Evolutionary conservation across 257 asterid genomes (phyloP), one percentile per base, ranked within the genome.

Genomic region (Ocimum tenuiflorum): DNA sequence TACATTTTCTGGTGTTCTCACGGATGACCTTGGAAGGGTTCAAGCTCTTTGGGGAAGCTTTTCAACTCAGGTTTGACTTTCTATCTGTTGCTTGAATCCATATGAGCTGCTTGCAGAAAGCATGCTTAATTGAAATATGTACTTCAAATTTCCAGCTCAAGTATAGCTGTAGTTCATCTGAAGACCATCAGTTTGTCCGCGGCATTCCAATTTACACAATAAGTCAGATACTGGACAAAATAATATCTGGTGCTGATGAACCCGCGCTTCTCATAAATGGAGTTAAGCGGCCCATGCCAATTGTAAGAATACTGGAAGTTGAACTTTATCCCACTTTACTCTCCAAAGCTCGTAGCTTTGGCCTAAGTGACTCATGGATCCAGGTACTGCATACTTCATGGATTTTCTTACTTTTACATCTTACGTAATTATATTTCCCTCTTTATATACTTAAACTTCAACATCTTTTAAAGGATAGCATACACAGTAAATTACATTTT

Each of bases 281-380:
- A 67, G 74, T 86, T 71, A 87, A 78, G 79, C 80, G 88, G 81
- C 90, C 97, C 53, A 90, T 90, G 97, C 99, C 99, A 58, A 84
- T 74, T 67, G 78, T 86, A 31, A 81, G 97, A 75, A 85, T 88
- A 65, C 77, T 94, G 66, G 99, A 94, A 83, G 96, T 83, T 68
- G 97, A 94, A 74, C 89, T 94, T 78, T 90, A 90, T 74, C 99
- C 99, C 38, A 90, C 96, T 23, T 75, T 94, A 75, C 99, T 94
- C 60, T 94, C 99, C 73, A 90, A 94, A 84, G 99, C 99, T 76
- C 96, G 99, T 72, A 94, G 97, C 79, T 94, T 90, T 76, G 99
- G 99, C 74, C 83, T 94, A 19, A 88, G 84, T 41, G 97, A 91
- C 80, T 68, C 80, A 72, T 94, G 99, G 99, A 85, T 94, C 81